Percentiles rank a stretch among this genome's conserved stretches.
phyloP scores from a whole-genome alignment of 1,284 basidiomycete genomes.

The Ustilago trichophora region DNA sequence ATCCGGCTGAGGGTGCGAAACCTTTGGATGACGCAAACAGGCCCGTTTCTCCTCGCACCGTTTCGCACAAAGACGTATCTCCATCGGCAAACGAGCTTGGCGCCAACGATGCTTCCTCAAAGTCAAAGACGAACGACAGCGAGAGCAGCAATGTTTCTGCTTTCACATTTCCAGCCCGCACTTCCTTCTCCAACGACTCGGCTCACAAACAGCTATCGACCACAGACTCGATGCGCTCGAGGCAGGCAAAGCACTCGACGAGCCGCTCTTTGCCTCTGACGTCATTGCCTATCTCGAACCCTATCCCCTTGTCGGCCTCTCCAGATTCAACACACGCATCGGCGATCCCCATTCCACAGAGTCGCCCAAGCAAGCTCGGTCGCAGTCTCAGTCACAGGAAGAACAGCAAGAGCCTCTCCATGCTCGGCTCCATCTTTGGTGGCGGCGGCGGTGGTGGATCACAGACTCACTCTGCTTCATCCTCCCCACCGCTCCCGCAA shows the following conservation, averaged over 20 bases:
- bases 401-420: conserved; percentile 39
- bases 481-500: conserved; percentile 19
- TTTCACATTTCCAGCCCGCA: conserved; percentile 25
- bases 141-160: conserved; percentile 5
- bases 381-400: conserved; percentile 26
- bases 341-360: neutral
- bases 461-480: too few species aligned
- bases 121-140: conserved; percentile 10
- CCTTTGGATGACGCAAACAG: neutral
- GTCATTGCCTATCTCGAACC: conserved; percentile 8
- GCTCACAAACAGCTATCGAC: neutral
- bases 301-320: conserved; percentile 4
- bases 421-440: conserved; percentile 26
- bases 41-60: conserved; percentile 7
- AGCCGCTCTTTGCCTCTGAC: conserved; percentile 23
- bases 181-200: conserved; percentile 9
- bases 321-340: neutral
- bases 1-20: neutral
- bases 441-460: too few species aligned
- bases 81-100: too few species aligned
- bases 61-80: too few species aligned
- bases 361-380: conserved; percentile 8
- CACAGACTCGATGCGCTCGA: neutral
- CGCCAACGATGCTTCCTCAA: too few species aligned
- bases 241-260: conserved; percentile 20